These are phyloP conservation scores for Raffaelea albimanens DNA, from an alignment of 2,329 filamentous ascomycete species.

Conservation along the genomic window DNA sequence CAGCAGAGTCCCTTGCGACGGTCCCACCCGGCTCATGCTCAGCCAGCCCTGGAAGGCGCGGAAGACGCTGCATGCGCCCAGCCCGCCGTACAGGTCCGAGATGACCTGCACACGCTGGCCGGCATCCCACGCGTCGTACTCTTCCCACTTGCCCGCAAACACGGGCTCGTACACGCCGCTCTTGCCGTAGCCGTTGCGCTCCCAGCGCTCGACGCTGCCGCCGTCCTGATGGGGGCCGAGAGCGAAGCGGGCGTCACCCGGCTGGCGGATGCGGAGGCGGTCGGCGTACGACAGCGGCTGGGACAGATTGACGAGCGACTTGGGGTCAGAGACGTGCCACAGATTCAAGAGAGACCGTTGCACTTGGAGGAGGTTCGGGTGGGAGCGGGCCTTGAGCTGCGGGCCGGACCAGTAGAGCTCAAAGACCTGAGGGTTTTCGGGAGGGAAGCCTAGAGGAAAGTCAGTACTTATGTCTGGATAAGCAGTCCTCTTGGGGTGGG, in stretches of 20 bases:
- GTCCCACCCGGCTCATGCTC: slow-evolving; percentile 62
- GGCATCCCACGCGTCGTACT: slow-evolving; percentile 75
- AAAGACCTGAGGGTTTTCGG: slow-evolving; percentile 58
- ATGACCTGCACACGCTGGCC: slow-evolving; percentile 57
- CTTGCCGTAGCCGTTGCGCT: slow-evolving; percentile 55
- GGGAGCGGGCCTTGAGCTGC: slow-evolving; percentile 58
- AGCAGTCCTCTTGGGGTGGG: no score
- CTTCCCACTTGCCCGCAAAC: slow-evolving; percentile 67
- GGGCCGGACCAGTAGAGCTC: slow-evolving; percentile 67
- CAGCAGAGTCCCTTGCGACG: slow-evolving; percentile 68
- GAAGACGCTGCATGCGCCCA: slow-evolving; percentile 77
- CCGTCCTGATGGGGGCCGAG: slow-evolving; percentile 67
- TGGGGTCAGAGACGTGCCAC: slow-evolving; percentile 38
- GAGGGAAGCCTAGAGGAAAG: slow-evolving; percentile 54
- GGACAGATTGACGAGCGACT: slow-evolving; percentile 17
- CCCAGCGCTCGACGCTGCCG: slow-evolving; percentile 68
- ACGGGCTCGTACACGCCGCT: slow-evolving; percentile 64
- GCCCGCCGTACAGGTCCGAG: slow-evolving; percentile 69
- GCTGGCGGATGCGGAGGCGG: slow-evolving; percentile 60
- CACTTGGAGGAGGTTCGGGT: slow-evolving; percentile 52
- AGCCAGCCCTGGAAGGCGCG: slow-evolving; percentile 89
- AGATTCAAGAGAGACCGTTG: slow-evolving; percentile 55
- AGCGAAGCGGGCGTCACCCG: slow-evolving; percentile 61
- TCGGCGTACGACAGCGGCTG: slow-evolving; percentile 62
- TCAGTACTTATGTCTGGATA: no score